Evolutionary conservation across 2,329 filamentous ascomycete genomes (phyloP).

Genomic region (Fusarium sp.): DNA sequence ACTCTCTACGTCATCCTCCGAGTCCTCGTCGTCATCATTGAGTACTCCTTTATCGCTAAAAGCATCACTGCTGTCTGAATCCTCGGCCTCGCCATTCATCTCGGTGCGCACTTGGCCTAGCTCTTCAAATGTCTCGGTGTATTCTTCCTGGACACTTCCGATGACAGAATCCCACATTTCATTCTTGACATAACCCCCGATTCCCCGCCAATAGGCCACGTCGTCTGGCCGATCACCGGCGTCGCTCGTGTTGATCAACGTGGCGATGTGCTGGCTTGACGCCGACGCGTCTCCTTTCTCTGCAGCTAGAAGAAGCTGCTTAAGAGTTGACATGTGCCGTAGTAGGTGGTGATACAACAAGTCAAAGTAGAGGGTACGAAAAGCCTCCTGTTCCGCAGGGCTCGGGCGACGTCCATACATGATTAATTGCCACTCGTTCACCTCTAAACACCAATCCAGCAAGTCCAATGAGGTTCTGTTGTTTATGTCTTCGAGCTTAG

Average conservation of each 20-base stretch:
- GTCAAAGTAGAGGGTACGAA: slow-evolving; percentile 18
- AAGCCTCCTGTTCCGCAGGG: not conserved
- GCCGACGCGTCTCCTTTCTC: rapidly evolving
- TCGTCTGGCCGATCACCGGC: rapidly evolving
- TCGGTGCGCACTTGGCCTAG: not conserved
- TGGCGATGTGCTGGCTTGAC: not conserved
- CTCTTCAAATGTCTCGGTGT: not conserved
- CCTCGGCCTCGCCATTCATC: rapidly evolving
- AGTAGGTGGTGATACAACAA: not conserved
- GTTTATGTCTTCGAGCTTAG: rapidly evolving
- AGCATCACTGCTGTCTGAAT: not conserved
- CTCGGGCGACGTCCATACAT: not conserved
- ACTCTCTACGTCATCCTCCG: no score
- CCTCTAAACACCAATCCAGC: not conserved
- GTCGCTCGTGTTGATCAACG: not conserved
- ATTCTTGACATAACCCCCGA: slow-evolving; percentile 2
- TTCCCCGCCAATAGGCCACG: slow-evolving; percentile 28
- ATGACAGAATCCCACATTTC: slow-evolving; percentile 13
- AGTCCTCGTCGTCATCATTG: no score
- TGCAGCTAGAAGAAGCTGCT: not conserved
- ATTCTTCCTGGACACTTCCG: not conserved
- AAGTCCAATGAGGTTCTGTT: rapidly evolving
- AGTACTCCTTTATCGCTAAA: no score
- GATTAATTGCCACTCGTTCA: no score
- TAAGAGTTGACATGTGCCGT: not conserved